Percentiles rank a stretch among this genome's conserved stretches.
These are phyloP conservation scores for Hibiscus mutabilis DNA, from an alignment of 345 rosid genomes.

Conservation along the genomic window DNA sequence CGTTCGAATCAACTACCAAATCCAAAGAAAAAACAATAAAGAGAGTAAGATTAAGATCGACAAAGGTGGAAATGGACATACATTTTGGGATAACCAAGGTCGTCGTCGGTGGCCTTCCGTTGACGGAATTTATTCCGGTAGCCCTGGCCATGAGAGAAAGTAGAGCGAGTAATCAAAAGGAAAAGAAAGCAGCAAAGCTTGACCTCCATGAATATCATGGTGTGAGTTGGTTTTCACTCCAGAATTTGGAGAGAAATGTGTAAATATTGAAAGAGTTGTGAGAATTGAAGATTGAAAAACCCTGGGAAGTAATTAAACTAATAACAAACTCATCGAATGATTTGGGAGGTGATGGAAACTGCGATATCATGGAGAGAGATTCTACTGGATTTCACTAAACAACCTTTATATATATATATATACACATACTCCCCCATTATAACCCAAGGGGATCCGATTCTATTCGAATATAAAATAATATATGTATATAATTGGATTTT, in stretches of 20 bases:
- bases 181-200: slow-evolving; percentile 35
- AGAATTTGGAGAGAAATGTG: neutral
- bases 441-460: too few species aligned
- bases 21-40: neutral
- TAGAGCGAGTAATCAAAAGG: slow-evolving; percentile 18
- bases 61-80: slow-evolving; percentile 22
- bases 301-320: too few species aligned
- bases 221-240: slow-evolving; percentile 24
- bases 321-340: too few species aligned
- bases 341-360: too few species aligned
- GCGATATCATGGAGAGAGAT: too few species aligned
- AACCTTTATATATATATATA: too few species aligned
- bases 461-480: too few species aligned
- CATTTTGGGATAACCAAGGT: slow-evolving; percentile 65
- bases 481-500: too few species aligned
- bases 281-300: neutral
- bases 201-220: slow-evolving; percentile 41
- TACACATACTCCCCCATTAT: too few species aligned
- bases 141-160: slow-evolving; percentile 37
- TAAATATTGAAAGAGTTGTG: too few species aligned
- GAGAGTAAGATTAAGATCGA: neutral
- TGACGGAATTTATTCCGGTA: slow-evolving; percentile 64
- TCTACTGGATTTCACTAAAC: too few species aligned
- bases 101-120: slow-evolving; percentile 77
- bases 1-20: slow-evolving; percentile 3